Evolutionary conservation across 805 yeast genomes (phyloP), one percentile per base, ranked within the genome.

Genomic region (Yarrowia sp.): DNA sequence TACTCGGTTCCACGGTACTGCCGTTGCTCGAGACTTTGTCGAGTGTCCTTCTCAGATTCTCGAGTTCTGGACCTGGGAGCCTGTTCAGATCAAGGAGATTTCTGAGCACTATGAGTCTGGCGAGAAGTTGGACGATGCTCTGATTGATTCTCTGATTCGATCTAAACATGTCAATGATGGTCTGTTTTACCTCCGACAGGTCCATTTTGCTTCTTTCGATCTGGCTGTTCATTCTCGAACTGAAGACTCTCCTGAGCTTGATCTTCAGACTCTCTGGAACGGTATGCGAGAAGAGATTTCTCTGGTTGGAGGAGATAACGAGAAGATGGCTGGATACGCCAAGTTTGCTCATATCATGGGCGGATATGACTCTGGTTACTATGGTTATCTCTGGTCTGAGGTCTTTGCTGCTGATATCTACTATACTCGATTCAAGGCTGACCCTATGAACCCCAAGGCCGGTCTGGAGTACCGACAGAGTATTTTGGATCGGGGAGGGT

Each of bases 31-130:
- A 82, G 96, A 90, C 76, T 90, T 90, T 76, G 96, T 90, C 58
- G 96, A 90, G 76, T 90, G 93, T 66, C 97, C 96, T 32, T 90
- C 96, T 1, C 96, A 90, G 77, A 84, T 90, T 86, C 79, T 90
- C 70, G 96, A 90, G 75, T 88, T 85, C 74, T 90, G 95, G 90
- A 87, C 92, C 42, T 90, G 96, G 96, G 83, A 86, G 64, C 80
- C 80, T 64, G 77, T 80, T 43, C 86, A 85, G 74, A 78, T 90
- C 68, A 81, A 79, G 69, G 72, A 73, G 9, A 76, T 90, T 64
- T 86, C 93, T 0, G 79, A 83, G 18, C 96, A 90, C 74, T 89
- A 87, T 73, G 61, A 75, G 43, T 77, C 81, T 63, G 79, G 86
- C 3, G 84, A 83, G 71, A 77, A 81, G 41, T 81, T 90, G 36